Conservation (phyloP, 2,329 filamentous ascomycete genomes). For the Penicillium sp. region DNA sequence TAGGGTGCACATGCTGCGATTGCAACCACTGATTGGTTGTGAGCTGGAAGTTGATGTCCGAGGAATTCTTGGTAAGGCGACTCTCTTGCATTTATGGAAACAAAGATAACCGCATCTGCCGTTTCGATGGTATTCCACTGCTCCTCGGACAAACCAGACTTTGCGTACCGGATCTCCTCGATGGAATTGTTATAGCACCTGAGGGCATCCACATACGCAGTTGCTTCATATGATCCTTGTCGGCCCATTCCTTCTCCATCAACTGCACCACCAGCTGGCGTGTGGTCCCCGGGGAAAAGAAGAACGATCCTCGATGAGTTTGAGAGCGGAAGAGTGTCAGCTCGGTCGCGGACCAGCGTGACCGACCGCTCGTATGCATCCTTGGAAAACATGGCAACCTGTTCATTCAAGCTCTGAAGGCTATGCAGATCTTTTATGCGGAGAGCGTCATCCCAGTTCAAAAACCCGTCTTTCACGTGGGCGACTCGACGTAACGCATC, state of each 20-base stretch:
- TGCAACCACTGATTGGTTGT: conserved; percentile 30
- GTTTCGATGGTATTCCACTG: conserved; percentile 29
- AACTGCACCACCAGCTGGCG: conserved; percentile 34
- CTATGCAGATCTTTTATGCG: conserved; percentile 12
- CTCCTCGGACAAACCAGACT: conserved; percentile 26
- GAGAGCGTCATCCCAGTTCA: conserved; percentile 30
- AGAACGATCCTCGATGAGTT: conserved; percentile 30
- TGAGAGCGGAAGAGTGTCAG: conserved; percentile 30
- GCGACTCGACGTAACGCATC: conserved; percentile 34
- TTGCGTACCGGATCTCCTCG: conserved; percentile 33
- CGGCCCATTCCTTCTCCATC: conserved; percentile 36
- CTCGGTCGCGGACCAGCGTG: conserved; percentile 36
- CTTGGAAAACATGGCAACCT: conserved; percentile 26
- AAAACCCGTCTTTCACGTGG: conserved; percentile 35
- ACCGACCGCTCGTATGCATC: conserved; percentile 38
- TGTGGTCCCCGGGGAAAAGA: conserved; percentile 35
- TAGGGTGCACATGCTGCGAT: conserved; percentile 43
- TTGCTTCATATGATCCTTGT: conserved; percentile 29
- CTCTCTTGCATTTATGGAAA: conserved; percentile 38
- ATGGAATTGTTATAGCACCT: conserved; percentile 22
- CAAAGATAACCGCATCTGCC: conserved; percentile 39
- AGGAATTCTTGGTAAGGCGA: conserved; percentile 35
- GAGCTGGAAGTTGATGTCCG: conserved; percentile 30
- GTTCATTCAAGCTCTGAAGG: conserved; percentile 23
- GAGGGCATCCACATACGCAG: conserved; percentile 32